These are phyloP conservation scores for Cicer judaicum DNA, from an alignment of 306 rosid genomes.

Conservation along the genomic window DNA sequence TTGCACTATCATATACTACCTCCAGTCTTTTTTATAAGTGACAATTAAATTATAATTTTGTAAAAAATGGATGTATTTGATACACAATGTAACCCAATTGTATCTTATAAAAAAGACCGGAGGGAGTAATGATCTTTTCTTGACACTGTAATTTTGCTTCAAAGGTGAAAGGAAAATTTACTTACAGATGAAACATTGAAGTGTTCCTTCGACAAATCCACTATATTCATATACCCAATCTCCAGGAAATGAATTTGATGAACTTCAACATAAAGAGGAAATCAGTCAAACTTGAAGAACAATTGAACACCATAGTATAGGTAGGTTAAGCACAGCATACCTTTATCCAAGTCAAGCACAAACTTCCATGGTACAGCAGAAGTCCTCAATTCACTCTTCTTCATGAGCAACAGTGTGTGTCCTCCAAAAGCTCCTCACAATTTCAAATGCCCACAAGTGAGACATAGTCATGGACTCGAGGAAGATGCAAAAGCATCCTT, in stretches of 20 bases:
- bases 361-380: slow-evolving; percentile 49
- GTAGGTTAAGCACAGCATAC: slow-evolving; percentile 50
- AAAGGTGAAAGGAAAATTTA: neutral
- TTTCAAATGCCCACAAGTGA: slow-evolving; percentile 35
- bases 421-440: slow-evolving; percentile 40
- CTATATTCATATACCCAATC: slow-evolving; percentile 5
- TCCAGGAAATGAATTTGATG: slow-evolving; percentile 11
- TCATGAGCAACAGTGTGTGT: slow-evolving; percentile 47
- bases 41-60: too few species aligned
- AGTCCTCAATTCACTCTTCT: slow-evolving; percentile 48
- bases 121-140: neutral
- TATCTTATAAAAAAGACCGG: too few species aligned
- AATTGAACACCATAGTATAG: neutral
- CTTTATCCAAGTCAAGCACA: slow-evolving; percentile 64
- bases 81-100: too few species aligned
- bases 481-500: slow-evolving; percentile 61
- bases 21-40: too few species aligned
- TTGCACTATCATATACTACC: neutral
- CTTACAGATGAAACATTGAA: slow-evolving; percentile 5
- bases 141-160: neutral
- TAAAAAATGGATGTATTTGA: too few species aligned
- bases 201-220: slow-evolving; percentile 4
- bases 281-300: slow-evolving; percentile 22
- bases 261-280: slow-evolving; percentile 28
- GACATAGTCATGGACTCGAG: slow-evolving; percentile 45